phyloP scores from a whole-genome alignment of 1,284 basidiomycete genomes.

The Apiotrichum mycotoxinovorans region DNA sequence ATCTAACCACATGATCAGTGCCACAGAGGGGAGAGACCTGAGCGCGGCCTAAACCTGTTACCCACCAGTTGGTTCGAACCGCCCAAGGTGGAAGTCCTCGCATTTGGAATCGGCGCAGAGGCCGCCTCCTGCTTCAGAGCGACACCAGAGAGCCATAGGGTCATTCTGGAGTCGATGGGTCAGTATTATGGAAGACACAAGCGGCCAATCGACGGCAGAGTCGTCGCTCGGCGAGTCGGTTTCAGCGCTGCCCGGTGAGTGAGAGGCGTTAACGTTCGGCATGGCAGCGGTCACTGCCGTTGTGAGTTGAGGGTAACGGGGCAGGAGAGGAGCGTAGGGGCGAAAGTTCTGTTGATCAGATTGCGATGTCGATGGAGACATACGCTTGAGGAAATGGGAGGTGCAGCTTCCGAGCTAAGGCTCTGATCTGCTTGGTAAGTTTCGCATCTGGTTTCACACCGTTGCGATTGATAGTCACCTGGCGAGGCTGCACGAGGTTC shows the following conservation, averaged over 20 bases:
- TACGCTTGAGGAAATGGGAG: not conserved
- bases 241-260: not conserved
- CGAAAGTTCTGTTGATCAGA: slow-evolving; percentile 11
- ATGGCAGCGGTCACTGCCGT: not conserved
- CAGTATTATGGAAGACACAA: slow-evolving; percentile 38
- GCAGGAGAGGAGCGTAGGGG: slow-evolving; percentile 31
- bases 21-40: not conserved
- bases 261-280: not conserved
- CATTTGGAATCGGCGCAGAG: slow-evolving; percentile 38
- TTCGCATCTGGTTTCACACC: no score
- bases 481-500: not conserved
- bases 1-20: slow-evolving; percentile 23
- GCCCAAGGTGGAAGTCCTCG: slow-evolving; percentile 31
- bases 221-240: not conserved
- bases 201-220: slow-evolving; percentile 21
- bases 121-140: slow-evolving; percentile 38
- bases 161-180: slow-evolving; percentile 31
- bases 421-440: not conserved
- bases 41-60: not conserved
- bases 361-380: not conserved
- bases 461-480: slow-evolving; percentile 1
- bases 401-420: not conserved
- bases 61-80: slow-evolving; percentile 33
- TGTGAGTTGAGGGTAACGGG: slow-evolving; percentile 36
- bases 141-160: slow-evolving; percentile 28